These are phyloP conservation scores for Coniochaeta pulveracea DNA, from an alignment of 2,329 filamentous ascomycete species.

Conservation along the genomic window DNA sequence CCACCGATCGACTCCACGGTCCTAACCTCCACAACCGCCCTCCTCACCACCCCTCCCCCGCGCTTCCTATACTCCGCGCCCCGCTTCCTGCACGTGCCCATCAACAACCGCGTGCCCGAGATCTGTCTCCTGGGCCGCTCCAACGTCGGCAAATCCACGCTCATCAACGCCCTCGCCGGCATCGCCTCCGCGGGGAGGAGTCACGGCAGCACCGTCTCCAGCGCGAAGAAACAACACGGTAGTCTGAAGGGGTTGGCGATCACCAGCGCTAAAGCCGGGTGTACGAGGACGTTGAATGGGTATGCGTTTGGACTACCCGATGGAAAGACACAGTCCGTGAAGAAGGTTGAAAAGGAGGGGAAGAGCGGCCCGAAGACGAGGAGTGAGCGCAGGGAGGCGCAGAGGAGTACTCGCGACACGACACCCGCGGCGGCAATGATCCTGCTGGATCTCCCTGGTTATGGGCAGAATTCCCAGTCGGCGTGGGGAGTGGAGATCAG, in stretches of 20 bases:
- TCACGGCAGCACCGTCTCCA: slow-evolving; percentile 12
- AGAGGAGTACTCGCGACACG: slow-evolving; percentile 17
- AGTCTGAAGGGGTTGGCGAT: slow-evolving; percentile 33
- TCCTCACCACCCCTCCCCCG: slow-evolving; percentile 10
- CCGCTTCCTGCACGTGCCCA: slow-evolving; percentile 33
- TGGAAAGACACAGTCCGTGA: neutral
- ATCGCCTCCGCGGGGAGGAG: slow-evolving; percentile 14
- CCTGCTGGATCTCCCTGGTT: slow-evolving; percentile 28
- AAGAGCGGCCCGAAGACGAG: slow-evolving; percentile 5
- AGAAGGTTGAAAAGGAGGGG: slow-evolving; percentile 3
- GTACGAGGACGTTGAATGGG: slow-evolving; percentile 42
- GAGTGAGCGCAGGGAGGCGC: slow-evolving; percentile 8
- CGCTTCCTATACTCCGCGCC: slow-evolving; percentile 39
- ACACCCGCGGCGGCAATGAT: slow-evolving; percentile 34
- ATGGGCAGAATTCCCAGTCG: slow-evolving; percentile 21
- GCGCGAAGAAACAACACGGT: neutral
- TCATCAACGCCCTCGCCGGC: slow-evolving; percentile 71
- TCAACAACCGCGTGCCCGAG: slow-evolving; percentile 42
- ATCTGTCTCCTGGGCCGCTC: slow-evolving; percentile 77
- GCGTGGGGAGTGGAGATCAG: slow-evolving; percentile 42
- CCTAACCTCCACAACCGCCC: slow-evolving; percentile 15
- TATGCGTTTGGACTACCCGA: slow-evolving; percentile 39
- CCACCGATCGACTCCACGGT: slow-evolving; percentile 7
- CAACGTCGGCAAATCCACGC: slow-evolving; percentile 82
- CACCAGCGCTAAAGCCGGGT: slow-evolving; percentile 38